phyloP scores from a whole-genome alignment of 1,284 basidiomycete genomes.

The Apiotrichum gracile region DNA sequence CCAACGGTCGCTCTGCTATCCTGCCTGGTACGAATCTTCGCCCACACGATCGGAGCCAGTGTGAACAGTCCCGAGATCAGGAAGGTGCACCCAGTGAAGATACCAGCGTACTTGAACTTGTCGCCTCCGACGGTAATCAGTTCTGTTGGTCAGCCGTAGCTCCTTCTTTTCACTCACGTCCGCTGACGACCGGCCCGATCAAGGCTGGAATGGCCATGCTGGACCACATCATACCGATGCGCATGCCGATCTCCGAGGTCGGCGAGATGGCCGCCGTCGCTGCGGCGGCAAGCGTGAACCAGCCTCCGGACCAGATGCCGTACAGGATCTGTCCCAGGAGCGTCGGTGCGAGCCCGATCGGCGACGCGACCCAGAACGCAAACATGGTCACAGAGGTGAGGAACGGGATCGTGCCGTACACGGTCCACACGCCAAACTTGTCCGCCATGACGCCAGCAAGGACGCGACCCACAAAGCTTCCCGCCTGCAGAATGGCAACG shows the following conservation, averaged over 20 bases:
- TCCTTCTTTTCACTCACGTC: constrained; percentile 21
- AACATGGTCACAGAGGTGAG: constrained; percentile 13
- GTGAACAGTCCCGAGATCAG: constrained; percentile 21
- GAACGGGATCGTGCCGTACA: constrained; percentile 16
- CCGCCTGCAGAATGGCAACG: constrained; percentile 24
- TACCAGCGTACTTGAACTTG: constrained; percentile 28
- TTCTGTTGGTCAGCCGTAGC: constrained; percentile 7
- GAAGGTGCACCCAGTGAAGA: constrained; percentile 29
- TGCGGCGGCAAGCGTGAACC: constrained; percentile 38
- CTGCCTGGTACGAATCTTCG: neutral
- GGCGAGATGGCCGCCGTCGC: constrained; percentile 11
- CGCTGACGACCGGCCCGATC: constrained; percentile 17
- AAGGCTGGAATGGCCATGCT: constrained; percentile 29
- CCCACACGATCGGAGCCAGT: constrained; percentile 10
- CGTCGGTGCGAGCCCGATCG: neutral
- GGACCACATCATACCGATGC: constrained; percentile 43
- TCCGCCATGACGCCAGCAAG: constrained; percentile 22
- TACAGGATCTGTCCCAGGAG: constrained; percentile 41
- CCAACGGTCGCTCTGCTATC: neutral
- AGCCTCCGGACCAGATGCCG: constrained; percentile 34
- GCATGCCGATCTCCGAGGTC: constrained; percentile 26
- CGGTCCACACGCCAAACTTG: constrained; percentile 19
- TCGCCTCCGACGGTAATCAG: constrained; percentile 19
- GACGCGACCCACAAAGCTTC: constrained; percentile 22
- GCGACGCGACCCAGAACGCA: constrained; percentile 19